Base-by-base conservation (phyloP, 441 rosid genomes). In the Eutrema salsugineum region DNA sequence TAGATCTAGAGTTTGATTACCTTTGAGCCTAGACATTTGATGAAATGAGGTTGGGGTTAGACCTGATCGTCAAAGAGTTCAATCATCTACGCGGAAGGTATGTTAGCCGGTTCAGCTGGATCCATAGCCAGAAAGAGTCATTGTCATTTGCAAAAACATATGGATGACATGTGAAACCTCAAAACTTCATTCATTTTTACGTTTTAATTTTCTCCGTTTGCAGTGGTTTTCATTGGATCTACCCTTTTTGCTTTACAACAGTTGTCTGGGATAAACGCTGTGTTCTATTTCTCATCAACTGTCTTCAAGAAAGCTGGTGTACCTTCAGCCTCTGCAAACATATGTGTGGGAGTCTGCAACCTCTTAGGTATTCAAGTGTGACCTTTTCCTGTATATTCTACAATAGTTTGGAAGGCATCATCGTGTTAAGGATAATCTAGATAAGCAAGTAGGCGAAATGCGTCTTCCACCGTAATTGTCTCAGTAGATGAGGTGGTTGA, bases 221-320 rank as follows among this genome's bases (percentile, higher is more conserved):
- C 94, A 89, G 94, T 89, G 83, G 73, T 89, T 87, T 87, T 83
- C 84, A 81, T 84, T 83, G 91, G 91, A 66, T 83, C 90, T 82
- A 54, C 82, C 79, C 86, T 88, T 82, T 87, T 83, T 82, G 94
- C 88, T 82, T 81, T 89, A 84, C 94, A 89, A 83, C 91, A 89
- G 85, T 86, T 89, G 73, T 89, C 91, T 48, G 90, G 94, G 73
- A 87, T 87, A 84, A 89, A 89, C 69, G 88, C 91, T 56, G 86
- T 89, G 60, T 89, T 88, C 85, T 88, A 88, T 81, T 87, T 89
- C 85, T 89, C 91, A 58, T 87, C 94, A 63, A 83, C 87, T 40
- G 89, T 89, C 67, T 87, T 89, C 84, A 85, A 84, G 82, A 89
- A 65, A 63, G 90, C 87, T 53, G 91, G 94, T 46, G 79, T 89